Conservation (phyloP, 2,329 filamentous ascomycete genomes). For the Exophiala lecanii-corni region DNA sequence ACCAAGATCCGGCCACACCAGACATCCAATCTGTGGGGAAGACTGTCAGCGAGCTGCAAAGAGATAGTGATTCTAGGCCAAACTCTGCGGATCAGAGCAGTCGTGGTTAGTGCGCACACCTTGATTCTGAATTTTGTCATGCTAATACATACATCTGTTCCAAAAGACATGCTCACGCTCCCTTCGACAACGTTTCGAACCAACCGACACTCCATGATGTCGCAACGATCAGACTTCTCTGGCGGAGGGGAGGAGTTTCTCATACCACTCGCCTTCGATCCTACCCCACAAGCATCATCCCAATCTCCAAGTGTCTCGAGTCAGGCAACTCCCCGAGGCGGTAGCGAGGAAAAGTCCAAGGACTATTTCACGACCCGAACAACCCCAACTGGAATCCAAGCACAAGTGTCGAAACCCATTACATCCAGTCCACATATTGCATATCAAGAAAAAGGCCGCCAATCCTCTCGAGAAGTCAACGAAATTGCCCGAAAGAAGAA, state of each 20-base stretch:
- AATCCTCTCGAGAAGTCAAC: slow-evolving; percentile 29
- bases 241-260: slow-evolving; percentile 64
- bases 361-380: slow-evolving; percentile 54
- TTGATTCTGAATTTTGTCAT: no score
- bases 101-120: no score
- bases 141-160: no score
- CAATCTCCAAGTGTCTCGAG: slow-evolving; percentile 44
- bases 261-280: slow-evolving; percentile 71
- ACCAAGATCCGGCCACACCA: slow-evolving; percentile 35
- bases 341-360: slow-evolving; percentile 41
- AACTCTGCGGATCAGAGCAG: slow-evolving; percentile 17
- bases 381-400: slow-evolving; percentile 32
- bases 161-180: slow-evolving; percentile 62
- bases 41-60: slow-evolving; percentile 23
- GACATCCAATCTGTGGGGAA: slow-evolving; percentile 23
- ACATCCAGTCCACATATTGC: slow-evolving; percentile 74
- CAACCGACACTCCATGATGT: slow-evolving; percentile 67
- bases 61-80: slow-evolving; percentile 17
- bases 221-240: slow-evolving; percentile 52
- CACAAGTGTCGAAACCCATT: slow-evolving; percentile 29
- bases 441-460: slow-evolving; percentile 77
- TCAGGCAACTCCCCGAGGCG: slow-evolving; percentile 43
- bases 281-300: slow-evolving; percentile 55
- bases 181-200: slow-evolving; percentile 74
- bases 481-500: slow-evolving; percentile 36